Percentiles rank a stretch among this genome's conserved stretches.
Conservation (phyloP, 495 filamentous ascomycete genomes). For the Pyronema omphalodes region DNA sequence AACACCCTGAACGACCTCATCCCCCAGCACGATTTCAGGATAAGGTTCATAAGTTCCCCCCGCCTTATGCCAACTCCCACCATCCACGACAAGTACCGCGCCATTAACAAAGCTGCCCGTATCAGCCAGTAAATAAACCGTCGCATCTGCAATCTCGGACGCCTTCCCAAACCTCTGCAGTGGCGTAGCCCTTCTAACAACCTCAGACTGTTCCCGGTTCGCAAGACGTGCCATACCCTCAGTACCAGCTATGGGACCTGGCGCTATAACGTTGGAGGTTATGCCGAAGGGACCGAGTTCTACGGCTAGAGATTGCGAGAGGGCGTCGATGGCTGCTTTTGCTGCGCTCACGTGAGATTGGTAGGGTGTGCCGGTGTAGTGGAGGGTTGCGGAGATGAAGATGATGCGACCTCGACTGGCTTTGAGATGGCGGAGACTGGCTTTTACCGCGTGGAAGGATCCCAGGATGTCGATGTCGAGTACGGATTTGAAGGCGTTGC, state of each 20-base stretch:
- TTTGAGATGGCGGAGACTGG: constrained; percentile 56
- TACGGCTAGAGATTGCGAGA: constrained; percentile 54
- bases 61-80: constrained; percentile 47
- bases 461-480: constrained; percentile 93
- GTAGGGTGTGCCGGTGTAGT: constrained; percentile 67
- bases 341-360: constrained; percentile 77
- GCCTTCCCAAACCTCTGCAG: constrained; percentile 59
- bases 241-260: constrained; percentile 30
- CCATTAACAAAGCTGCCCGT: constrained; percentile 72
- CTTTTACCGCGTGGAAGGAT: constrained; percentile 88
- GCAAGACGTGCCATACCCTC: constrained; percentile 40
- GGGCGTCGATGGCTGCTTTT: constrained; percentile 76
- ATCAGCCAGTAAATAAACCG: constrained; percentile 68
- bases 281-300: constrained; percentile 78
- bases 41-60: constrained; percentile 18
- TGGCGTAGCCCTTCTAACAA: constrained; percentile 32
- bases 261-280: constrained; percentile 48
- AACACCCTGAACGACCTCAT: constrained; percentile 11
- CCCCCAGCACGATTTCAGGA: constrained; percentile 11
- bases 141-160: constrained; percentile 82
- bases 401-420: constrained; percentile 69
- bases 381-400: constrained; percentile 73
- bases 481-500: constrained; percentile 86
- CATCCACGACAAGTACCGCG: constrained; percentile 60
- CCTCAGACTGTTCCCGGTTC: constrained; percentile 24